Conservation (phyloP, 1,284 basidiomycete species). For the Inonotus obliquus region DNA sequence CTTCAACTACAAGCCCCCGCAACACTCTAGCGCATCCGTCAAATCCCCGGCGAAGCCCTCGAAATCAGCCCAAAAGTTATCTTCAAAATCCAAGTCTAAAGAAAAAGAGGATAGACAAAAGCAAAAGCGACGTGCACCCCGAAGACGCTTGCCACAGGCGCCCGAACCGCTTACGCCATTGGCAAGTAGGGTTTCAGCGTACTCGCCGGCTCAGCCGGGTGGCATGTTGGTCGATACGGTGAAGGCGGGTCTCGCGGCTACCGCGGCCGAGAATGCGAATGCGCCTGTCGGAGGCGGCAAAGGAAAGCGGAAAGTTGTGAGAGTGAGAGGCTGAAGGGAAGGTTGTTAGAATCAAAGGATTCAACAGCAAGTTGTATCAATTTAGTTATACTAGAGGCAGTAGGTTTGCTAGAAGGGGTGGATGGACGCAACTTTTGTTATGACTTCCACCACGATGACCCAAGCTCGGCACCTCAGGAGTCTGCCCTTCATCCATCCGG, state of each 20-base stretch:
- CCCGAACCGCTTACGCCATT: slow-evolving; percentile 52
- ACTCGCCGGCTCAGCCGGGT: slow-evolving; percentile 67
- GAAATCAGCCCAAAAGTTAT: slow-evolving; percentile 13
- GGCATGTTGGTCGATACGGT: slow-evolving; percentile 74
- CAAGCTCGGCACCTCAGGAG: not conserved
- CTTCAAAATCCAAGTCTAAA: slow-evolving; percentile 28
- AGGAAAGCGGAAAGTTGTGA: slow-evolving; percentile 73
- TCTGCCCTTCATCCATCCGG: not conserved
- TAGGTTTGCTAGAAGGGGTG: too few species aligned
- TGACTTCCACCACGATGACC: not conserved
- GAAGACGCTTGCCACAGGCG: slow-evolving; percentile 42
- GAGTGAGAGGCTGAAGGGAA: slow-evolving; percentile 20
- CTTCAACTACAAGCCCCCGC: slow-evolving; percentile 30
- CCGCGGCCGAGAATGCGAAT: slow-evolving; percentile 31
- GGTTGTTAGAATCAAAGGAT: too few species aligned
- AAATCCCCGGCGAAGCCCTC: not conserved
- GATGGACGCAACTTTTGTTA: not conserved
- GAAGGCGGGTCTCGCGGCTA: slow-evolving; percentile 72
- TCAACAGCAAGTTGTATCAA: too few species aligned
- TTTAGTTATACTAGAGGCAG: too few species aligned
- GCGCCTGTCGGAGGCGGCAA: slow-evolving; percentile 35
- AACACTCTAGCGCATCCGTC: not conserved
- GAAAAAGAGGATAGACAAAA: slow-evolving; percentile 25
- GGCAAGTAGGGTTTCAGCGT: slow-evolving; percentile 50
- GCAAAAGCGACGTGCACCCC: slow-evolving; percentile 30